These are phyloP conservation scores for Phellopilus nigrolimitatus DNA, from an alignment of 1,284 basidiomycete species.

Conservation along the genomic window DNA sequence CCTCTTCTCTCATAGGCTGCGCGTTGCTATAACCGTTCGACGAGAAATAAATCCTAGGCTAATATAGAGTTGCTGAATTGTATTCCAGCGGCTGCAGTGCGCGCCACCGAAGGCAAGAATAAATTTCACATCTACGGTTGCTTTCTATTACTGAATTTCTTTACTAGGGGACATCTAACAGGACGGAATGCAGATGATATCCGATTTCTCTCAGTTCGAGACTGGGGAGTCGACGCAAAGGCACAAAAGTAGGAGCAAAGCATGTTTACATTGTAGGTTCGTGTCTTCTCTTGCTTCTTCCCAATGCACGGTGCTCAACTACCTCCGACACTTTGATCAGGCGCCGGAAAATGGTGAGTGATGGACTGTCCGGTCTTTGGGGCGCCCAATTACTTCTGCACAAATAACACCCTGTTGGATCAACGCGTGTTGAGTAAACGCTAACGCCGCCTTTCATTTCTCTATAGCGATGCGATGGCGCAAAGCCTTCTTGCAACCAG, in stretches of 20 bases:
- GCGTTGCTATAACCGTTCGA: too few species aligned
- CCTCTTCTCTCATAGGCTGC: not conserved
- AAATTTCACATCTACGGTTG: too few species aligned
- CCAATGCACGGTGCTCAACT: slow-evolving; percentile 3
- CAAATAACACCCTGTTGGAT: not conserved
- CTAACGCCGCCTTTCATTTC: not conserved
- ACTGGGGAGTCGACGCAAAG: slow-evolving; percentile 5
- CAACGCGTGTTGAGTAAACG: not conserved
- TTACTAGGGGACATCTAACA: not conserved
- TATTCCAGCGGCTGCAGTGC: too few species aligned
- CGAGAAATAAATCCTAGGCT: too few species aligned
- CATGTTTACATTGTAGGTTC: slow-evolving; percentile 20
- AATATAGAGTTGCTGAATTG: too few species aligned
- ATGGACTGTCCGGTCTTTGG: not conserved
- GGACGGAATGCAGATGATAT: not conserved
- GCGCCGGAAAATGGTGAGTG: slow-evolving; percentile 21
- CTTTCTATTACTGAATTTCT: not conserved
- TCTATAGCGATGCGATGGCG: slow-evolving; percentile 19
- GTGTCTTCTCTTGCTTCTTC: not conserved
- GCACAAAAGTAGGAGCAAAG: slow-evolving; percentile 15
- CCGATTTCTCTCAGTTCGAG: slow-evolving; percentile 10
- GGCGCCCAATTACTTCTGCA: not conserved
- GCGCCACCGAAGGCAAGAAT: too few species aligned
- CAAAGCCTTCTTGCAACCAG: slow-evolving; percentile 15
- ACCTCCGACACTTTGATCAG: slow-evolving; percentile 10